Conservation (phyloP, 768 basidiomycete genomes). For the Sporobolomyces pararoseus region DNA sequence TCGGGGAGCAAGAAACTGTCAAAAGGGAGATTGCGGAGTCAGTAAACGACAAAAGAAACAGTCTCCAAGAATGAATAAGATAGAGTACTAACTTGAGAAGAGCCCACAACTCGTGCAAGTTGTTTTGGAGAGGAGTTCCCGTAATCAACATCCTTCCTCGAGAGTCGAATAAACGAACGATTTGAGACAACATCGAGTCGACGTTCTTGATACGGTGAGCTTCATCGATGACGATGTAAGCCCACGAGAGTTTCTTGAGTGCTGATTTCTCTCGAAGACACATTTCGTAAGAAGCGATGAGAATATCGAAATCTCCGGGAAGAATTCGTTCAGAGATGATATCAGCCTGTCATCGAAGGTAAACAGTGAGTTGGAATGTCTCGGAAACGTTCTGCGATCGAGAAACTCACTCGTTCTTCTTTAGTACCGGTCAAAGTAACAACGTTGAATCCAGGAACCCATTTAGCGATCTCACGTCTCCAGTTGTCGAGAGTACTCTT, state of each 20-base stretch:
- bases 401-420: constrained; percentile 66
- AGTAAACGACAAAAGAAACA: not conserved
- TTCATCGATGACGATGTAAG: constrained; percentile 97
- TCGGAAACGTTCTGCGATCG: not conserved
- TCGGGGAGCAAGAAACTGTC: constrained; percentile 97
- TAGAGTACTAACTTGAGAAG: constrained; percentile 43
- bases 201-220: constrained; percentile 99
- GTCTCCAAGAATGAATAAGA: not conserved
- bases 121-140: constrained; percentile 90
- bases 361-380: not conserved
- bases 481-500: constrained; percentile 98
- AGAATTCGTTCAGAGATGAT: constrained; percentile 74
- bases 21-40: not conserved
- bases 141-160: constrained; percentile 90
- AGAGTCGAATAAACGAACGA: constrained; percentile 83
- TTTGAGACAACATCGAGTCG: constrained; percentile 89
- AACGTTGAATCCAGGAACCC: constrained; percentile 83
- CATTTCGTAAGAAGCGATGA: constrained; percentile 94
- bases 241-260: constrained; percentile 90
- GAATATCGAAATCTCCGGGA: constrained; percentile 83
- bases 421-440: constrained; percentile 78
- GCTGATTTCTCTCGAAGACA: constrained; percentile 91
- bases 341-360: constrained; percentile 53
- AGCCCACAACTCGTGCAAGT: constrained; percentile 81
- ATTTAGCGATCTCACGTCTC: constrained; percentile 83